phyloP scores from a whole-genome alignment of 2,329 filamentous ascomycete genomes.

The Plenodomus lindquistii region DNA sequence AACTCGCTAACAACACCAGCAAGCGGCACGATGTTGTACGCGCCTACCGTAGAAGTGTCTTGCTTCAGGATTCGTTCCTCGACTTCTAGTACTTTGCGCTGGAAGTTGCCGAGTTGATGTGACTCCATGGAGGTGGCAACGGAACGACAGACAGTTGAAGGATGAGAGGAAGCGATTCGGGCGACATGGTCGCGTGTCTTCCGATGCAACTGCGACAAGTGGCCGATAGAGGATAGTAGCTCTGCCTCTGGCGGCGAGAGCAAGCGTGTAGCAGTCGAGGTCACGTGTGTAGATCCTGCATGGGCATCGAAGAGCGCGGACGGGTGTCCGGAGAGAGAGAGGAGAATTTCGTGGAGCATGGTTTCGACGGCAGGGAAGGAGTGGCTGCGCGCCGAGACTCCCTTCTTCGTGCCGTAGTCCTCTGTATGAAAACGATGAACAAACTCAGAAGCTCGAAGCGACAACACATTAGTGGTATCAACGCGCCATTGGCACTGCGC shows the following conservation, averaged over 20 bases:
- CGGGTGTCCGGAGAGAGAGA: slow-evolving; percentile 91
- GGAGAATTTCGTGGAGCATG: slow-evolving; percentile 98
- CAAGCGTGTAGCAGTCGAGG: slow-evolving; percentile 47
- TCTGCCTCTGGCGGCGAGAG: slow-evolving; percentile 80
- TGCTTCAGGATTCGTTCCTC: slow-evolving; percentile 76
- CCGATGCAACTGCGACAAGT: slow-evolving; percentile 77
- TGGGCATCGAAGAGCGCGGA: slow-evolving; percentile 76
- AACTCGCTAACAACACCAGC: slow-evolving; percentile 85
- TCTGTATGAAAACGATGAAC: slow-evolving; percentile 34
- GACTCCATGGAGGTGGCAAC: slow-evolving; percentile 78
- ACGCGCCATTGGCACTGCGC: slow-evolving; percentile 17
- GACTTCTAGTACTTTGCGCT: slow-evolving; percentile 80
- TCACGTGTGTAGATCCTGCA: slow-evolving; percentile 46
- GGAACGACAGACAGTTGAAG: slow-evolving; percentile 82
- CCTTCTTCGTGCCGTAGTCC: slow-evolving; percentile 18
- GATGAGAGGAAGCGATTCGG: slow-evolving; percentile 70
- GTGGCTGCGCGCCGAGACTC: slow-evolving; percentile 9
- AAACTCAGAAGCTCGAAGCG: slow-evolving; percentile 44
- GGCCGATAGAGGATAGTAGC: slow-evolving; percentile 75
- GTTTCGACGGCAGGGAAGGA: slow-evolving; percentile 19
- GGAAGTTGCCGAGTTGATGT: slow-evolving; percentile 77
- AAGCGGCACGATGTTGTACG: slow-evolving; percentile 89
- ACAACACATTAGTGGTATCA: slow-evolving; percentile 36
- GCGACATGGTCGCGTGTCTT: slow-evolving; percentile 69
- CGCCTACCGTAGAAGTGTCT: slow-evolving; percentile 81